Conservation (phyloP, 2,329 filamentous ascomycete species). For the Bipolaris sorokiniana region DNA sequence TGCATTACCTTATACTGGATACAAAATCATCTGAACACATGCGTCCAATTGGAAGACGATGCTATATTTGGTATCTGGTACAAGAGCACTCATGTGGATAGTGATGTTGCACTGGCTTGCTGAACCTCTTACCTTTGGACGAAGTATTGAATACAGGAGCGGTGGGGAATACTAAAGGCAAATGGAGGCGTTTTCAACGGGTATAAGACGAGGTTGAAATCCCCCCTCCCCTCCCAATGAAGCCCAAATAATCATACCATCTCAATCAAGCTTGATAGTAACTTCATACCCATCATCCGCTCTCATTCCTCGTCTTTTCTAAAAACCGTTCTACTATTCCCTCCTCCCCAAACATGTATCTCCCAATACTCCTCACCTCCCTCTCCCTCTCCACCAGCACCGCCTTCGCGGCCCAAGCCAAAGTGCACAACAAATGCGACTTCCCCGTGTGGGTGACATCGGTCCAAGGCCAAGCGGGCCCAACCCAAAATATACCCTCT, state of each 20-base stretch:
- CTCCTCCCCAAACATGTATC: slow-evolving; percentile 22
- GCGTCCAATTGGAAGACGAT: slow-evolving; percentile 14
- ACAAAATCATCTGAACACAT: slow-evolving; percentile 1
- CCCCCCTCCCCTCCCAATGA: not conserved
- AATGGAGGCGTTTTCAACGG: not conserved
- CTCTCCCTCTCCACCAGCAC: slow-evolving; percentile 21
- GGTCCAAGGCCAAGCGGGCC: slow-evolving; percentile 17
- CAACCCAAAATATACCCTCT: slow-evolving; percentile 6
- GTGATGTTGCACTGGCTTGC: slow-evolving; percentile 21
- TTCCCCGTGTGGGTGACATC: slow-evolving; percentile 31
- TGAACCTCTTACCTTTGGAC: slow-evolving; percentile 7
- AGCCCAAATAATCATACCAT: not conserved
- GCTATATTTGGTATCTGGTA: slow-evolving; percentile 3
- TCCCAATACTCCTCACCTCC: slow-evolving; percentile 21
- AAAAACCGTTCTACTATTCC: not conserved
- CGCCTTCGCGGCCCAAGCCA: slow-evolving; percentile 20
- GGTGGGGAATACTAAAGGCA: slow-evolving; percentile 1
- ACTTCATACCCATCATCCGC: no score
- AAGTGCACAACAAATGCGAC: slow-evolving; percentile 36
- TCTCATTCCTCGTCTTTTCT: no score
- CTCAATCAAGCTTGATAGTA: slow-evolving; percentile 4
- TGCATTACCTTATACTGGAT: not conserved
- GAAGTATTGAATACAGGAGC: not conserved
- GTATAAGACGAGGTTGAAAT: slow-evolving; percentile 19
- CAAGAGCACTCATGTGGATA: slow-evolving; percentile 20